These are phyloP conservation scores for Linum tenue DNA, from an alignment of 345 rosid species.

Conservation along the genomic window DNA sequence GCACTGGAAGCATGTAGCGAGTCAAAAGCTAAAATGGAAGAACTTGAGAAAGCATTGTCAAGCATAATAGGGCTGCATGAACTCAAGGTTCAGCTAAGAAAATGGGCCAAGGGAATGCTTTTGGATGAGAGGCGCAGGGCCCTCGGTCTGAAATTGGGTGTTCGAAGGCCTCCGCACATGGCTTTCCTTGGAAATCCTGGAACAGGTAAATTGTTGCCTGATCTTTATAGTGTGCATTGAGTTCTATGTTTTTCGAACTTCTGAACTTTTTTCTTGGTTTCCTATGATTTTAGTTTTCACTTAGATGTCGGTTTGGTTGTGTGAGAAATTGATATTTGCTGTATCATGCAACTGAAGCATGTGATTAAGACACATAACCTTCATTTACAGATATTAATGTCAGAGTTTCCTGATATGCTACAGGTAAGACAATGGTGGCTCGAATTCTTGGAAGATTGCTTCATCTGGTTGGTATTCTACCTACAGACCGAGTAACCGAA, in stretches of 20 bases:
- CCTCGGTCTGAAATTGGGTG: constrained; percentile 75
- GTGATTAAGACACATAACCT: no score
- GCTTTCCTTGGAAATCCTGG: constrained; percentile 97
- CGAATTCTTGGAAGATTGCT: constrained; percentile 89
- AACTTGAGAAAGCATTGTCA: constrained; percentile 66
- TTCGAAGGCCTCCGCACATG: constrained; percentile 92
- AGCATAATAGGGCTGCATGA: constrained; percentile 75
- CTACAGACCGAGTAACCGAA: constrained; percentile 81
- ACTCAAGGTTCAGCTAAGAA: constrained; percentile 76
- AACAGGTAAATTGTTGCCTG: constrained; percentile 44
- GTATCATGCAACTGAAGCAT: no score
- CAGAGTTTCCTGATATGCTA: background rate
- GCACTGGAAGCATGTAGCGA: constrained; percentile 73
- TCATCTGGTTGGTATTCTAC: constrained; percentile 80
- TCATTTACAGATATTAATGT: no score
- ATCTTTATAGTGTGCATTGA: constrained; percentile 3
- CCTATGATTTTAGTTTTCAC: no score
- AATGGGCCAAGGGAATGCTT: constrained; percentile 98
- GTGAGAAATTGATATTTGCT: no score
- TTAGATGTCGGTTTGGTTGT: no score
- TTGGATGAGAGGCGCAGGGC: constrained; percentile 93
- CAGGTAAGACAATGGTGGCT: constrained; percentile 98
- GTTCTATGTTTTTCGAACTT: background rate
- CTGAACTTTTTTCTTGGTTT: background rate
- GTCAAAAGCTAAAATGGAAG: constrained; percentile 84